A percentile compares a stretch with the other conserved stretches of the same genome.
phyloP scores from a whole-genome alignment of 2,329 filamentous ascomycete genomes.

The Pyrenophora graminea region DNA sequence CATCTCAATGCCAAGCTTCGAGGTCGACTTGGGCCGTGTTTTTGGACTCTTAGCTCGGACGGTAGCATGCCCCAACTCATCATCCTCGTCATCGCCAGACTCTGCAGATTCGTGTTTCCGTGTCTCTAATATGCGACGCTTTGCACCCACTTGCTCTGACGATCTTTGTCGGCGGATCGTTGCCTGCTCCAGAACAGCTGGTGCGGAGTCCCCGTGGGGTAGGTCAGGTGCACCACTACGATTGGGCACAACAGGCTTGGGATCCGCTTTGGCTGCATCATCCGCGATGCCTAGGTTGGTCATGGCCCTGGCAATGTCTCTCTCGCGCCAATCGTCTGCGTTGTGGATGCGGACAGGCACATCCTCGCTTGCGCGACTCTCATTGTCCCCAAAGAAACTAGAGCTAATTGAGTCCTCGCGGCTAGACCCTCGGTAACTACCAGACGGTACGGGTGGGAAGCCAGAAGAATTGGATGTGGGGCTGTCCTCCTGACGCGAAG shows the following conservation, averaged over 20 bases:
- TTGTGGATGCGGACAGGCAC: slow-evolving; percentile 74
- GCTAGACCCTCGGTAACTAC: slow-evolving; percentile 78
- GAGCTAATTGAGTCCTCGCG: slow-evolving; percentile 88
- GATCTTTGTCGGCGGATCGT: slow-evolving; percentile 66
- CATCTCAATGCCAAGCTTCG: slow-evolving; percentile 95
- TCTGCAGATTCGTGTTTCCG: slow-evolving; percentile 75
- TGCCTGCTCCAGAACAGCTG: slow-evolving; percentile 60
- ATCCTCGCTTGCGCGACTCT: slow-evolving; percentile 75
- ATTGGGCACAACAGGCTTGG: slow-evolving; percentile 33
- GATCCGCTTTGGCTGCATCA: slow-evolving; percentile 54
- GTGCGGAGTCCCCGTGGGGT: slow-evolving; percentile 57
- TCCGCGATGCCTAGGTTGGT: slow-evolving; percentile 78
- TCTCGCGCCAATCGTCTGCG: slow-evolving; percentile 76
- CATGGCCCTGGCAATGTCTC: slow-evolving; percentile 52
- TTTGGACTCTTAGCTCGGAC: slow-evolving; percentile 57
- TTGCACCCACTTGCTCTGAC: slow-evolving; percentile 73
- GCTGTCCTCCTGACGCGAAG: slow-evolving; percentile 71
- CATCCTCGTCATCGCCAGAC: slow-evolving; percentile 92
- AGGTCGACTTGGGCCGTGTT: slow-evolving; percentile 55
- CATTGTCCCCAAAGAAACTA: slow-evolving; percentile 83
- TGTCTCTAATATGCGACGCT: slow-evolving; percentile 75
- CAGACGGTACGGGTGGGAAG: slow-evolving; percentile 70
- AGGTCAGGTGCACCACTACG: slow-evolving; percentile 43
- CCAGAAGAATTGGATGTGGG: slow-evolving; percentile 79
- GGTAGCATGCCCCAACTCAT: slow-evolving; percentile 72